Evolutionary conservation across 2,329 filamentous ascomycete genomes (phyloP).

Genomic region (Fusarium sp.): DNA sequence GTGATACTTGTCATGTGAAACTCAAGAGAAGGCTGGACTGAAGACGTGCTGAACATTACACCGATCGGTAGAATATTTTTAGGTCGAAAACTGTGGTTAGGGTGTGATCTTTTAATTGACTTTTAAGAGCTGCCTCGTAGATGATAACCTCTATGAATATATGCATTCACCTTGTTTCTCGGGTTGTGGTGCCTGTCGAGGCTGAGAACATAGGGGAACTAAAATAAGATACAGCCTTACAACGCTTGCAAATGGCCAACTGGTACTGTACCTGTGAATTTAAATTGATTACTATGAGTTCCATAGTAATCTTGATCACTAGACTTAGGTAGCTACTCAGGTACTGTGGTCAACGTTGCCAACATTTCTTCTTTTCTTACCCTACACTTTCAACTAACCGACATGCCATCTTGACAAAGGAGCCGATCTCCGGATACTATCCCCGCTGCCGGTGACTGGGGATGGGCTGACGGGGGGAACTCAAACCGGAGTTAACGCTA

Average conservation of each 20-base stretch:
- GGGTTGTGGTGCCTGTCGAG: neutral
- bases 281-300: too few species aligned
- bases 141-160: neutral
- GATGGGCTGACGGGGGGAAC: slow-evolving; percentile 17
- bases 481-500: slow-evolving; percentile 22
- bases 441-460: slow-evolving; percentile 32
- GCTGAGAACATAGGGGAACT: neutral
- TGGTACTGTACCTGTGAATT: too few species aligned
- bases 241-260: neutral
- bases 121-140: neutral
- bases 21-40: neutral
- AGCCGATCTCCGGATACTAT: slow-evolving; percentile 31
- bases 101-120: neutral
- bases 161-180: neutral
- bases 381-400: slow-evolving; percentile 13
- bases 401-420: slow-evolving; percentile 2
- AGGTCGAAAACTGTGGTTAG: neutral
- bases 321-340: too few species aligned
- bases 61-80: neutral
- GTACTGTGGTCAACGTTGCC: neutral
- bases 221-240: neutral
- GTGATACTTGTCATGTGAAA: neutral
- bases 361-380: slow-evolving; percentile 1
- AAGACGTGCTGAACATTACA: neutral
- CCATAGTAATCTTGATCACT: too few species aligned